Evolutionary conservation across 768 basidiomycete genomes (phyloP).

Genomic region (Leccinellum rugosiceps): DNA sequence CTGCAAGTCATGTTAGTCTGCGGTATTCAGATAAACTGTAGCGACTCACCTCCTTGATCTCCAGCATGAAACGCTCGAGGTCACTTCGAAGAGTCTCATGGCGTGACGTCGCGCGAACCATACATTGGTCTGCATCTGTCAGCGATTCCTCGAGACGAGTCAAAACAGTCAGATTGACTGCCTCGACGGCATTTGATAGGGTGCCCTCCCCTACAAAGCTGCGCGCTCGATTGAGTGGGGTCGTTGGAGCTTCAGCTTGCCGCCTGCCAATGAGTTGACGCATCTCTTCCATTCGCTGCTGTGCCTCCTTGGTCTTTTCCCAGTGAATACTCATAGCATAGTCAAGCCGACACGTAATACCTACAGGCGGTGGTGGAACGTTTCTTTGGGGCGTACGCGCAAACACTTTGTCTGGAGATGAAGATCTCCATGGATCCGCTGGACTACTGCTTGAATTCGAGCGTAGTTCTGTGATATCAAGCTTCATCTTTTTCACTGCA

Average conservation of each 20-base stretch:
- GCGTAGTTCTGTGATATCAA: slow-evolving; percentile 54
- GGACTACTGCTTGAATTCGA: slow-evolving; percentile 15
- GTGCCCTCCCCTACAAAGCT: slow-evolving; percentile 27
- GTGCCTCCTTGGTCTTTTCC: slow-evolving; percentile 71
- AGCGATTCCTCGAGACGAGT: slow-evolving; percentile 47
- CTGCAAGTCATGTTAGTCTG: slow-evolving; percentile 33
- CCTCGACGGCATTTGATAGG: slow-evolving; percentile 17
- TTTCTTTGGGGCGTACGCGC: slow-evolving; percentile 46
- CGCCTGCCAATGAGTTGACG: slow-evolving; percentile 64
- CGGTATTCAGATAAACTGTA: neutral
- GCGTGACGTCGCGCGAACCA: slow-evolving; percentile 47
- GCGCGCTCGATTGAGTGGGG: slow-evolving; percentile 47
- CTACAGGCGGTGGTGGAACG: slow-evolving; percentile 41
- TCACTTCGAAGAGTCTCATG: slow-evolving; percentile 56
- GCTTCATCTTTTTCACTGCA: slow-evolving; percentile 70
- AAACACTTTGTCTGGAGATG: slow-evolving; percentile 55
- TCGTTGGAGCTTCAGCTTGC: slow-evolving; percentile 42
- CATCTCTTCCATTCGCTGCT: slow-evolving; percentile 83
- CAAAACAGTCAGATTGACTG: slow-evolving; percentile 10
- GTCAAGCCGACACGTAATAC: slow-evolving; percentile 10
- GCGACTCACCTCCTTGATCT: slow-evolving; percentile 55
- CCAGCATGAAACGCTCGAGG: slow-evolving; percentile 46
- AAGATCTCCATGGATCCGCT: slow-evolving; percentile 42
- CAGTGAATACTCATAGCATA: slow-evolving; percentile 5
- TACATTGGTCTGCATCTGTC: slow-evolving; percentile 54